Base-by-base conservation (phyloP, 805 yeast genomes). In the Yarrowia porcina region DNA sequence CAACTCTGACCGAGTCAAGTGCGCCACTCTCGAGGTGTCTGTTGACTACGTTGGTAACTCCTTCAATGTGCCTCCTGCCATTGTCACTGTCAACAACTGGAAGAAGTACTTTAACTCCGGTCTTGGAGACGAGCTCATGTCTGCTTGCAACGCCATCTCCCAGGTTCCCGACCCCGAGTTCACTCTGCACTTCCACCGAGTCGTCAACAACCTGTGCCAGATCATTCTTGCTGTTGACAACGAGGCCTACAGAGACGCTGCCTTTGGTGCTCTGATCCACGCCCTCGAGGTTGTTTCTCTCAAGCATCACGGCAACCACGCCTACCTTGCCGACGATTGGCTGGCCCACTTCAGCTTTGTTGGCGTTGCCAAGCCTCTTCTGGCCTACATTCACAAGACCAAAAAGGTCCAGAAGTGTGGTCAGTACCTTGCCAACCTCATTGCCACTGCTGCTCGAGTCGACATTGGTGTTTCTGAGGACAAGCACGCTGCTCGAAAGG, bases 1-100 rank as follows among this genome's bases (percentile, higher is more conserved):
- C 44, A 59, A 59, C 54, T 35, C 61, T 84, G 64, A 73, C 82
- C 62, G 73, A 75, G 25, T 69, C 56, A 63, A 78, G 28, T 67
- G 68, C n/a, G 82, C 76, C 21, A 64, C 73, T 1, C 64, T 80
- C 50, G 88, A 87, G 66, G 68, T 88, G 18, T 77, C 81, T 17
- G 76, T 88, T 0, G 84, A 82, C 59, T 89, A 88, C 71, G 83
- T 85, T 63, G 96, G 97, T 25, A 86, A 81, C 67, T 72, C 76
- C 15, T 87, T 77, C 74, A 88, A 88, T 68, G 39, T 56, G 20
- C 49, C 61, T 13, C 39, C 74, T 6, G 74, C 85, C 3, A 77
- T 87, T 64, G 83, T 81, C 42, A 78, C 79, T 32, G 74, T 89
- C 50, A 71, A 85, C 66, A 79, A 80, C 64, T 83, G 86, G 82